Percentiles rank a stretch among this genome's conserved stretches.
These are phyloP conservation scores for Apiosordaria backusii DNA, from an alignment of 495 filamentous ascomycete genomes.

Conservation along the genomic window DNA sequence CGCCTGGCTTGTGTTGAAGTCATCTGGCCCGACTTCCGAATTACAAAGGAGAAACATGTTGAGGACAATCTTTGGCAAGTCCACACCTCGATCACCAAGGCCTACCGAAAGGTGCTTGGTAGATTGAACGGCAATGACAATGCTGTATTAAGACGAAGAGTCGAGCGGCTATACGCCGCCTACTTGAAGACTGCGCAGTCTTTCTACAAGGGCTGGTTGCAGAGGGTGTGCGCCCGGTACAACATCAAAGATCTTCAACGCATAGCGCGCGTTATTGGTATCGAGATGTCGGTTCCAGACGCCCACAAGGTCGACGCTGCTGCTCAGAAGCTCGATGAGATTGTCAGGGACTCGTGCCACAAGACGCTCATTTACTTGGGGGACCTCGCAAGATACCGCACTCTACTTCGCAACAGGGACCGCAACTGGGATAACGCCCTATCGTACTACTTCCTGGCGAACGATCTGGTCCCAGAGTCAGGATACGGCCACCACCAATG, in stretches of 20 bases:
- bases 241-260: constrained; percentile 69
- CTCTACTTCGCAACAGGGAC: constrained; percentile 49
- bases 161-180: constrained; percentile 70
- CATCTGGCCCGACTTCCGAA: constrained; percentile 70
- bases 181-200: constrained; percentile 83
- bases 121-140: constrained; percentile 49
- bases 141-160: constrained; percentile 72
- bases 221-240: constrained; percentile 69
- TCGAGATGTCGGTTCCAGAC: constrained; percentile 39
- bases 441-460: constrained; percentile 80
- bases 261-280: constrained; percentile 64
- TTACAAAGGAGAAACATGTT: constrained; percentile 57
- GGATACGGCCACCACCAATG: constrained; percentile 85
- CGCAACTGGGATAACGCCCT: constrained; percentile 76
- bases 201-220: constrained; percentile 83
- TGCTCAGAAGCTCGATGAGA: constrained; percentile 48
- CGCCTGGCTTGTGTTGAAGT: constrained; percentile 65
- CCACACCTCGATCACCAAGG: constrained; percentile 70
- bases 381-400: constrained; percentile 85
- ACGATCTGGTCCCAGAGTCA: constrained; percentile 69
- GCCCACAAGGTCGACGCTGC: constrained; percentile 39
- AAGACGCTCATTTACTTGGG: constrained; percentile 80
- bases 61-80: constrained; percentile 75
- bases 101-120: constrained; percentile 62
- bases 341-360: constrained; percentile 73